Evolutionary conservation across 2,329 filamentous ascomycete species (phyloP), one percentile per base, ranked within the genome.

Genomic region (Aureobasidium sp.): DNA sequence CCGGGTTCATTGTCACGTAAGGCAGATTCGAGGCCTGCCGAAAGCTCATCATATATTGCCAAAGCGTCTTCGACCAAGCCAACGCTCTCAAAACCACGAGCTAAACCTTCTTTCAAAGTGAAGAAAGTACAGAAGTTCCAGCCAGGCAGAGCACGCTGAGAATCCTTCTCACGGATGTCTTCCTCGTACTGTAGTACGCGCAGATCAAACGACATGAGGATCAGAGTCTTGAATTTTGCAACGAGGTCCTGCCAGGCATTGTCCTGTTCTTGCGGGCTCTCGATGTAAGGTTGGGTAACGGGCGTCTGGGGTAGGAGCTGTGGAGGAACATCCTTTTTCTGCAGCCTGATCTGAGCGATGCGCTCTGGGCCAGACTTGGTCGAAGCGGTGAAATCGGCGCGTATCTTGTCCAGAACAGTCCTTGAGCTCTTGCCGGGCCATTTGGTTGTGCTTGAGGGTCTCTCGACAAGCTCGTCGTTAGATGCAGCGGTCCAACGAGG

Each of bases 111-210:
- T 71, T 99, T 99, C 9, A 99, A 81, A 17, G 99, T 92, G 73
- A 99, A 99, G 73, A 99, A 99, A 0, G 94, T 99, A 75, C 94
- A 97, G 72, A 99, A 99, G 71, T 99, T 99, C 94, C 94, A 99
- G 0, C 94, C 94, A 0, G 94, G 94, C 20, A 99, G 77, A 37
- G 81, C 87, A 51, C 93, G 84, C 73, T 97, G 92, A 0, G 87
- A 84, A 68, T 97, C 93, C 70, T 92, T 94, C 73, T 97, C 94
- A 65, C 90, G 89, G 67, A 99, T 96, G 68, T 99, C 94, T 64
- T 97, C 92, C 74, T 99, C 94, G 73, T 99, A 99, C 70, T 97
- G 93, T 22, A 84, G 86, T 1, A 99, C 94, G 9, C 94, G 85
- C 68, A 87, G 81, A 75, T 97, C 93, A 71, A 99, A 99, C 1